Conservation (phyloP, 116 monocot species). For the Trichopus zeylanicus region DNA sequence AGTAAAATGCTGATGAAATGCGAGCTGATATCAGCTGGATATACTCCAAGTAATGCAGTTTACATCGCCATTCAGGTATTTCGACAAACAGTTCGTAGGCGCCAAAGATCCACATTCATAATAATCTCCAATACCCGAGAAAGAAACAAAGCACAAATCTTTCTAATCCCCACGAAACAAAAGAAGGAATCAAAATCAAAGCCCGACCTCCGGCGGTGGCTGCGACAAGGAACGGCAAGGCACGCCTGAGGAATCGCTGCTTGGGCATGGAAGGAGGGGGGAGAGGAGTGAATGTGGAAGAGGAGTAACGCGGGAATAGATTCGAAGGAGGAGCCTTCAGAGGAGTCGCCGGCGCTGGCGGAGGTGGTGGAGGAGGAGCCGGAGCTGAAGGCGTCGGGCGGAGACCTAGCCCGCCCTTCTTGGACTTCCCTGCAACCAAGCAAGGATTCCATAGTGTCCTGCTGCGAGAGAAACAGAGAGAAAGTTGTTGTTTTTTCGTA, state of each 20-base stretch:
- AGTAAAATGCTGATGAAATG: too few relatives aligned
- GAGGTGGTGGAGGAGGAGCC: neutral
- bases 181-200: neutral
- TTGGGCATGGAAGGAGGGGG: constrained; percentile 9
- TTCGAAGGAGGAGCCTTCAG: neutral
- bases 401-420: neutral
- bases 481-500: neutral
- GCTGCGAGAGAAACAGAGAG: neutral
- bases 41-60: neutral
- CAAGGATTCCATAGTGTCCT: neutral
- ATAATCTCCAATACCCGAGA: neutral
- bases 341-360: neutral
- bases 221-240: neutral
- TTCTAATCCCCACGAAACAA: neutral
- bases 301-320: neutral
- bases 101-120: neutral
- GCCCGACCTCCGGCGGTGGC: constrained; percentile 4
- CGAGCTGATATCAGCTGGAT: too few relatives aligned
- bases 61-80: neutral
- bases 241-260: constrained; percentile 5
- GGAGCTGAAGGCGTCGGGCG: neutral
- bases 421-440: constrained; percentile 5
- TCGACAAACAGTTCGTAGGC: neutral
- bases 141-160: neutral
- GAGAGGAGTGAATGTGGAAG: constrained; percentile 1